Percentiles rank a stretch among this genome's conserved stretches.
These are phyloP conservation scores for Salix dunnii DNA, from an alignment of 345 rosid genomes.

Conservation along the genomic window DNA sequence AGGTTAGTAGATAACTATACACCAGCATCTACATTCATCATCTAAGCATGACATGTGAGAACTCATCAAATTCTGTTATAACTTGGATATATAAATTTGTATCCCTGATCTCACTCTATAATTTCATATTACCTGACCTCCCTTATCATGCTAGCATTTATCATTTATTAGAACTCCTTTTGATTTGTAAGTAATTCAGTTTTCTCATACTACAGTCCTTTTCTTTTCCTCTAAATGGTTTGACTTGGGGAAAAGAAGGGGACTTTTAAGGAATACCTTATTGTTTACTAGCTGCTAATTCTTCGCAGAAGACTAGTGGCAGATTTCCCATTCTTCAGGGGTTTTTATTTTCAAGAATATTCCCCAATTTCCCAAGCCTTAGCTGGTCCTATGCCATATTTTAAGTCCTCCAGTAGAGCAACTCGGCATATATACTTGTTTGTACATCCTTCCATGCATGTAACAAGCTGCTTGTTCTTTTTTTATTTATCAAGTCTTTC, in stretches of 20 bases:
- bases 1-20: neutral
- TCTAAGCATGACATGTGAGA: neutral
- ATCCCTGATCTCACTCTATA: neutral
- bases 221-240: neutral
- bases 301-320: neutral
- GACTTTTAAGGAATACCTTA: neutral
- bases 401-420: neutral
- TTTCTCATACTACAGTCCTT: neutral
- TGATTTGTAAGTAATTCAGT: neutral
- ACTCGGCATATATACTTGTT: neutral
- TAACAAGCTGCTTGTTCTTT: neutral
- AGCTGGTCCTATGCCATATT: neutral
- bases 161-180: neutral
- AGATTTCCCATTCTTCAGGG: neutral
- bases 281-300: neutral
- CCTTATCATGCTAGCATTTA: neutral
- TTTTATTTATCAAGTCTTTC: neutral
- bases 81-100: neutral
- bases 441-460: neutral
- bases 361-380: neutral
- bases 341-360: neutral
- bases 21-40: neutral
- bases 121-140: neutral
- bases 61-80: neutral
- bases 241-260: neutral